Conservation (phyloP, 2,329 filamentous ascomycete species). For the Colletotrichum eleusines region DNA sequence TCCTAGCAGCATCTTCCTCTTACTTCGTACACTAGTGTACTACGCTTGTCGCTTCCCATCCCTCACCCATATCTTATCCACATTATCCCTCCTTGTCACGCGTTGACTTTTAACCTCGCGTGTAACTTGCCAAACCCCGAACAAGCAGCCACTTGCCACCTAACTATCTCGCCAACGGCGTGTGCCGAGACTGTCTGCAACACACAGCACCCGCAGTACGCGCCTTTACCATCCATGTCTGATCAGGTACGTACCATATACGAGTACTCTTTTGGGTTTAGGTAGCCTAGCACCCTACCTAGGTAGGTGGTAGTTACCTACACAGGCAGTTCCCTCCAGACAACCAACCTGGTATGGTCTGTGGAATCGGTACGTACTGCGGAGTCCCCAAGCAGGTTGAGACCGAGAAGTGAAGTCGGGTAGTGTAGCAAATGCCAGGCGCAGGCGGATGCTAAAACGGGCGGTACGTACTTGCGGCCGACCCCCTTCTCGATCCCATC, state of each 20-base stretch:
- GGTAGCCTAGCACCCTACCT: too few species aligned
- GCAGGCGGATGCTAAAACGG: conserved; percentile 22
- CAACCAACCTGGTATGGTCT: background rate
- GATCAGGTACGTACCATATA: background rate
- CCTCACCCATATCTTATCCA: background rate
- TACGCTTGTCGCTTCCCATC: background rate
- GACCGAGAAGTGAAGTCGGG: background rate
- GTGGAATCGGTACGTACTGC: conserved; percentile 1
- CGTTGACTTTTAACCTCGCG: background rate
- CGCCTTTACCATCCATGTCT: conserved; percentile 8
- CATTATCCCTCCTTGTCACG: background rate
- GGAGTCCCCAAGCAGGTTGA: background rate
- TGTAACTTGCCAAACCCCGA: background rate
- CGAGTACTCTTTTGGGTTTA: background rate
- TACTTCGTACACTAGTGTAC: too few species aligned
- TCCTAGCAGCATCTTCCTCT: conserved; percentile 1
- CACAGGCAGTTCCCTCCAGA: background rate
- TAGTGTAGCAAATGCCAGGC: background rate
- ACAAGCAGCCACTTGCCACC: background rate
- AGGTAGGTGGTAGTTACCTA: too few species aligned
- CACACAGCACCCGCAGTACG: conserved; percentile 13
- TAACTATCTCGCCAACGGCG: background rate
- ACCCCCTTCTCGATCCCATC: conserved; percentile 12
- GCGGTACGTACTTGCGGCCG: conserved; percentile 6
- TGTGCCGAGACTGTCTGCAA: conserved; percentile 1